phyloP scores from a whole-genome alignment of 169 alveolate genomes.

The Perkinsus chesapeaki region DNA sequence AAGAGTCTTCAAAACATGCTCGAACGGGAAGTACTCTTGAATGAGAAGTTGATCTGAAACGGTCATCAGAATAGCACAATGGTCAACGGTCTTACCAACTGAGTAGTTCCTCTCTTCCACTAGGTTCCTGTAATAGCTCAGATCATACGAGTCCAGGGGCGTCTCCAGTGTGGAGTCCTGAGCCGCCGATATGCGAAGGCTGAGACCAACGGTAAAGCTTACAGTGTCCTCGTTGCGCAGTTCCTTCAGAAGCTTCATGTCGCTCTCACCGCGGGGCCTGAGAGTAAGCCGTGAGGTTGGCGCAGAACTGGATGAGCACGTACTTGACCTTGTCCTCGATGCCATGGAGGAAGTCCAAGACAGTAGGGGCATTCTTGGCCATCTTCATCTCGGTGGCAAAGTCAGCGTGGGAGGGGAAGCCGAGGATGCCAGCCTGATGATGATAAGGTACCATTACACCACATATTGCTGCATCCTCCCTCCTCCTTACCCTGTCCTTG shows the following conservation, averaged over 20 bases:
- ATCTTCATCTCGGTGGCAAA: background rate
- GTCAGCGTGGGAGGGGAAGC: background rate
- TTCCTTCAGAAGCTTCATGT: background rate
- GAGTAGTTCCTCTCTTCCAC: constrained; percentile 3
- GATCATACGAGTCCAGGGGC: background rate
- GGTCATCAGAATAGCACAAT: background rate
- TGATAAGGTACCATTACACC: background rate
- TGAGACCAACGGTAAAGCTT: background rate
- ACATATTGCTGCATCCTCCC: background rate
- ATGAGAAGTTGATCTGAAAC: background rate
- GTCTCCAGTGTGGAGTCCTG: background rate
- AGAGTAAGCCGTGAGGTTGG: too few species aligned
- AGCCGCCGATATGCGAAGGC: background rate
- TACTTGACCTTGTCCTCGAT: background rate
- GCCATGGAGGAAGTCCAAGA: background rate
- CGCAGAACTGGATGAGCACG: too few species aligned
- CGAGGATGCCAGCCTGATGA: background rate
- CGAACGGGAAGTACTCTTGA: constrained; percentile 1
- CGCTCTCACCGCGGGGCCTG: background rate
- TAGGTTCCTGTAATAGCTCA: background rate
- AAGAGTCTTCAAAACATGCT: background rate
- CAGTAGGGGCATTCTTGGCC: background rate
- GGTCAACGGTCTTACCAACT: background rate
- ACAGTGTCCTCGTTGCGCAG: background rate
- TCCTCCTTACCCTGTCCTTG: background rate